phyloP scores from a whole-genome alignment of 495 filamentous ascomycete genomes.

The Aspergillus cavernicola region DNA sequence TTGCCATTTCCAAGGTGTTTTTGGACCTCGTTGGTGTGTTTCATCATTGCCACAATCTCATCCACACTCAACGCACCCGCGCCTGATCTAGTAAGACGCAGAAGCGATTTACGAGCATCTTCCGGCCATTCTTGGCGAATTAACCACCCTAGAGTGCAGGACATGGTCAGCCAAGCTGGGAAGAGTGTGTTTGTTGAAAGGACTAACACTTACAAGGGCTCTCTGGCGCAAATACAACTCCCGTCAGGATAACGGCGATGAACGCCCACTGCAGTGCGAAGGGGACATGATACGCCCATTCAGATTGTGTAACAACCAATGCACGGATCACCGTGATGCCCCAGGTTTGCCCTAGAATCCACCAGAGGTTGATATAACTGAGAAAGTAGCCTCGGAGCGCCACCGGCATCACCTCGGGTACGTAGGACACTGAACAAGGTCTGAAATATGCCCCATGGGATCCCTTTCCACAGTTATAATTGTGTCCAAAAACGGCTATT shows the following conservation, averaged over 20 bases:
- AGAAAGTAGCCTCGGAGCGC: neutral
- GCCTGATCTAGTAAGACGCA: neutral
- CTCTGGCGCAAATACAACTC: neutral
- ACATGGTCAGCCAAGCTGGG: too few relatives aligned
- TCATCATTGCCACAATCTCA: slow-evolving; percentile 1
- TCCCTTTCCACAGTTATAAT: neutral
- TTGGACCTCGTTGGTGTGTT: neutral
- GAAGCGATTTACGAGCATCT: neutral
- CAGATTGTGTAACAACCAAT: neutral
- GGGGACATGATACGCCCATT: neutral
- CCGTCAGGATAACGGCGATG: neutral
- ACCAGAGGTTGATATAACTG: neutral
- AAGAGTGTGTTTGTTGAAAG: too few relatives aligned
- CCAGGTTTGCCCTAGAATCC: neutral
- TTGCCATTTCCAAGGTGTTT: neutral
- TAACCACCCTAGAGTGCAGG: neutral
- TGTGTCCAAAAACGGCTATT: neutral
- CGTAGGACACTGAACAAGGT: neutral
- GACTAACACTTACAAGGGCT: neutral
- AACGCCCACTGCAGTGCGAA: slow-evolving; percentile 1
- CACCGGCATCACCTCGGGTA: neutral
- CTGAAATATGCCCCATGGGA: neutral
- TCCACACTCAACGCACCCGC: neutral
- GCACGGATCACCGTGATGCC: neutral
- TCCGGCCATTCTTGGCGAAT: neutral